These are phyloP conservation scores for Elongisporangium senticosum DNA, from an alignment of 352 stramenopile genomes.

Conservation along the genomic window DNA sequence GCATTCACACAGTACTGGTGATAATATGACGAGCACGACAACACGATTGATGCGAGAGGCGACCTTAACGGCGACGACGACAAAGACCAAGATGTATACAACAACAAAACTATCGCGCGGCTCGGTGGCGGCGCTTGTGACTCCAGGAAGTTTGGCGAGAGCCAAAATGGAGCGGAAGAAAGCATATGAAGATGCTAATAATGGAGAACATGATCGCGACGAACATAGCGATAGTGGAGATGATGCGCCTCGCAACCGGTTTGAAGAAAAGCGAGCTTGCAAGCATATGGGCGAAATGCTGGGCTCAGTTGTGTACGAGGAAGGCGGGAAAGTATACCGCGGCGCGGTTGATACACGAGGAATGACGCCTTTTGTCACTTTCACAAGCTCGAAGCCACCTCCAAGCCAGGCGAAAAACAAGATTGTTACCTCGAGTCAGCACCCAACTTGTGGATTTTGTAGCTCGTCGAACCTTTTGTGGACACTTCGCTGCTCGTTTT, in stretches of 20 bases:
- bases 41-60: not conserved
- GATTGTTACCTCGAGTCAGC: slow-evolving; percentile 16
- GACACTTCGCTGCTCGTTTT: slow-evolving; percentile 65
- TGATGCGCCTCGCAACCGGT: slow-evolving; percentile 10
- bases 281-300: slow-evolving; percentile 22
- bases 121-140: not conserved
- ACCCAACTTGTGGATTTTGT: slow-evolving; percentile 60
- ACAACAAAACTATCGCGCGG: not conserved
- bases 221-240: slow-evolving; percentile 7
- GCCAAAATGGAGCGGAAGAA: not conserved
- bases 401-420: slow-evolving; percentile 47
- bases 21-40: not conserved
- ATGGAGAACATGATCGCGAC: not conserved
- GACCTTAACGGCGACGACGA: not conserved
- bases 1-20: not conserved
- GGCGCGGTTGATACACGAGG: slow-evolving; percentile 44
- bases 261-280: slow-evolving; percentile 18
- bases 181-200: not conserved
- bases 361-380: slow-evolving; percentile 63
- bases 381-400: slow-evolving; percentile 44
- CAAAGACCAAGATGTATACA: not conserved
- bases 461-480: slow-evolving; percentile 66
- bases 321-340: slow-evolving; percentile 36
- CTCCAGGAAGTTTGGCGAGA: not conserved
- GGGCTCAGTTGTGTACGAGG: slow-evolving; percentile 25